Conservation (phyloP, 352 stramenopile species). For the Pythium dissimile region DNA sequence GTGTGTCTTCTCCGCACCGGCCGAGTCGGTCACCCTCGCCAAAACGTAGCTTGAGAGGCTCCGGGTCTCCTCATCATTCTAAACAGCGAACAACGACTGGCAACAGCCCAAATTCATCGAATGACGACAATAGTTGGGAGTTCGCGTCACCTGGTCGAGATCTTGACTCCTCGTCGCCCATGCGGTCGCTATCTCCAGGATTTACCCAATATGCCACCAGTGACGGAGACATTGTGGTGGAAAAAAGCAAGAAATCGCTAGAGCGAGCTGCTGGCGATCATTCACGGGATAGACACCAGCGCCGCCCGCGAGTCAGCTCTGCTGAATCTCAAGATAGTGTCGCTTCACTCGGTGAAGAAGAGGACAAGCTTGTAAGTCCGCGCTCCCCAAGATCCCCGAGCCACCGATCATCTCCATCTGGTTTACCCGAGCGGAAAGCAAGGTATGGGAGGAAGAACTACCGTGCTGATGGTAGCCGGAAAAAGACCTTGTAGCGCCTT, state of each 20-base stretch:
- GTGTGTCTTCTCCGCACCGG: background rate
- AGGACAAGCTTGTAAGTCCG: slow-evolving; percentile 13
- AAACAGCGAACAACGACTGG: background rate
- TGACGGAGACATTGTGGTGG: background rate
- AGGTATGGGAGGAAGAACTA: slow-evolving; percentile 80
- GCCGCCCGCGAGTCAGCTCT: background rate
- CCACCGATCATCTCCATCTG: background rate
- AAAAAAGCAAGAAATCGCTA: too few relatives aligned
- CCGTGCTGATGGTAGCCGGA: slow-evolving; percentile 56
- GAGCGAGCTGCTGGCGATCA: too few relatives aligned
- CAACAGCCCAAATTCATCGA: slow-evolving; percentile 15
- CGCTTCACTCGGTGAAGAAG: background rate
- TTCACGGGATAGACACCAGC: too few relatives aligned
- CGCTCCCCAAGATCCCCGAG: slow-evolving; percentile 17
- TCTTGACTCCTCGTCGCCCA: background rate
- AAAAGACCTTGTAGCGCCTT: slow-evolving; percentile 35
- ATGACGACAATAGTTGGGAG: slow-evolving; percentile 18
- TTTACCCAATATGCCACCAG: background rate
- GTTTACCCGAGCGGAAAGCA: slow-evolving; percentile 49
- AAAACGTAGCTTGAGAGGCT: slow-evolving; percentile 1
- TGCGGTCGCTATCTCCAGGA: too few relatives aligned
- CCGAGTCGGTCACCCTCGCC: background rate
- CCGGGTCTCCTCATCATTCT: background rate
- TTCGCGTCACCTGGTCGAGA: slow-evolving; percentile 5
- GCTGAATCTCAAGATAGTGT: slow-evolving; percentile 6